Evolutionary conservation across 805 yeast genomes (phyloP).

Genomic region (Ogataea methylovora): DNA sequence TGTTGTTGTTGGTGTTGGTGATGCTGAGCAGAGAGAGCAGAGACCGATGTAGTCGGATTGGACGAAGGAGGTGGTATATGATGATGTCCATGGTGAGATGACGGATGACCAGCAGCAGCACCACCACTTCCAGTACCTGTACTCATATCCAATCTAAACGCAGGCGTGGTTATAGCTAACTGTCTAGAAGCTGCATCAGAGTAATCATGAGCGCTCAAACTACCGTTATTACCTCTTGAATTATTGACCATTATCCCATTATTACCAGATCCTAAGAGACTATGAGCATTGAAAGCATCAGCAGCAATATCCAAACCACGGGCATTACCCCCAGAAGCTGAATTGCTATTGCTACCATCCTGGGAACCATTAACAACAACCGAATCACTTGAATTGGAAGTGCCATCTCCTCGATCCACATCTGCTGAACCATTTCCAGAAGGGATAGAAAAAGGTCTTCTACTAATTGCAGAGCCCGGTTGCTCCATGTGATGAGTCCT

Average conservation of each 20-base stretch:
- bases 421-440: neutral
- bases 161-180: constrained; percentile 15
- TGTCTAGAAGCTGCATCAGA: constrained; percentile 13
- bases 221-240: neutral
- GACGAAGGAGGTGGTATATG: too few species aligned
- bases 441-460: constrained; percentile 17
- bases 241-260: neutral
- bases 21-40: neutral
- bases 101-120: too few species aligned
- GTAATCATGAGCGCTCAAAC: constrained; percentile 9
- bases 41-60: too few species aligned
- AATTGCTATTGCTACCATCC: neutral
- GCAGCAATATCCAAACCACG: neutral
- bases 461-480: constrained; percentile 17
- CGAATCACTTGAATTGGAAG: too few species aligned
- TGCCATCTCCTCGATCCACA: constrained; percentile 2
- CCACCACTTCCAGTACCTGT: neutral
- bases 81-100: too few species aligned
- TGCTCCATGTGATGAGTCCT: constrained; percentile 21
- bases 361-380: too few species aligned
- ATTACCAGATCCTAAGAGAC: neutral
- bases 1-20: neutral
- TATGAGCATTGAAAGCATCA: neutral
- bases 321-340: neutral
- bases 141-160: constrained; percentile 13